Conservation (phyloP, 108 stramenopile genomes). For the Discostella pseudostelligera region DNA sequence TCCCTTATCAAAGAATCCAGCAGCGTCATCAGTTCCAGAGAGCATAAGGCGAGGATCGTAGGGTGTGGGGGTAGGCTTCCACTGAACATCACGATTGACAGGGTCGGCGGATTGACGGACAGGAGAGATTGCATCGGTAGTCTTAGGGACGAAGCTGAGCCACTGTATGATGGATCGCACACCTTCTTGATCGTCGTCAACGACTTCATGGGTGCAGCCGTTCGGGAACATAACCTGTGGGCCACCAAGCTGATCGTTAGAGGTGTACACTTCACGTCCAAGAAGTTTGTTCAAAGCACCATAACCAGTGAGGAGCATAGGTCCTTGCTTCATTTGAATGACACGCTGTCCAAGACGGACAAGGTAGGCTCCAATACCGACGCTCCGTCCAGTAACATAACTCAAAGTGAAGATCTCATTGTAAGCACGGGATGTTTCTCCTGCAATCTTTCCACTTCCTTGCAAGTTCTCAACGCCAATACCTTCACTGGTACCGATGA, state of each 20-base stretch:
- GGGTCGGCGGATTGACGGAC: conserved; percentile 82
- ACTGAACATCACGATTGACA: conserved; percentile 84
- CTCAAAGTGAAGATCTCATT: conserved; percentile 97
- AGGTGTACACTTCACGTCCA: conserved; percentile 95
- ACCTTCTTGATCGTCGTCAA: conserved; percentile 92
- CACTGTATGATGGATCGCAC: conserved; percentile 88
- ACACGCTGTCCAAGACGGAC: conserved; percentile 92
- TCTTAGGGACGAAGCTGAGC: conserved; percentile 95
- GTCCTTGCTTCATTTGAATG: conserved; percentile 91
- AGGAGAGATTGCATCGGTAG: conserved; percentile 69
- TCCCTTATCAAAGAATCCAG: conserved; percentile 95
- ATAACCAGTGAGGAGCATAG: conserved; percentile 94
- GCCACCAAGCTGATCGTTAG: conserved; percentile 97
- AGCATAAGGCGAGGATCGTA: conserved; percentile 96
- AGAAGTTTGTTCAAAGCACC: conserved; percentile 97
- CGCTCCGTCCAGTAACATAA: conserved; percentile 95
- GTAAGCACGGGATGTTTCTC: conserved; percentile 94
- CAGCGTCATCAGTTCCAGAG: conserved; percentile 67
- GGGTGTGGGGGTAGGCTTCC: conserved; percentile 89
- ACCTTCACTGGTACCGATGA: conserved; percentile 93
- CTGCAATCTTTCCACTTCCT: conserved; percentile 98
- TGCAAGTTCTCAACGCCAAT: conserved; percentile 98
- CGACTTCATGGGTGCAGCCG: conserved; percentile 92
- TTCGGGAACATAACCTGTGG: conserved; percentile 98
- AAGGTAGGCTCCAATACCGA: conserved; percentile 95